These are phyloP conservation scores for Claviceps digitariae DNA, from an alignment of 2,329 filamentous ascomycete species.

Conservation along the genomic window DNA sequence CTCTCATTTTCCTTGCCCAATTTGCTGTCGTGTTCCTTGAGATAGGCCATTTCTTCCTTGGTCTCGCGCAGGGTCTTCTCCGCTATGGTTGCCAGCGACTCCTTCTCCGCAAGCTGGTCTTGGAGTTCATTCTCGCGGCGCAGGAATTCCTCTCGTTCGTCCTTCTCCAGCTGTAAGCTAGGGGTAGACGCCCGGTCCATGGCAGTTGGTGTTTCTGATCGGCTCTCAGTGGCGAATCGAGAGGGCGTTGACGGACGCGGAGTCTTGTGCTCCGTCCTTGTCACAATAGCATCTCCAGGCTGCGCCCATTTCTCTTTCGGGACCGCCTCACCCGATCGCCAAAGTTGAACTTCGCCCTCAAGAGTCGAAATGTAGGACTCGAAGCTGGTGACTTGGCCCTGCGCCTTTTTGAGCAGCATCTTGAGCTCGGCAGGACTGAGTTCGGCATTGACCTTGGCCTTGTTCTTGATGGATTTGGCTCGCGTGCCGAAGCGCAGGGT, in stretches of 20 bases:
- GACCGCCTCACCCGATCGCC: constrained; percentile 79
- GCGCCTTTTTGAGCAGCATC: constrained; percentile 79
- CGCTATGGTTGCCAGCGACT: constrained; percentile 62
- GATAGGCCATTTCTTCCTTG: constrained; percentile 70
- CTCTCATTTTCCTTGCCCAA: constrained; percentile 83
- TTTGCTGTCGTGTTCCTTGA: constrained; percentile 77
- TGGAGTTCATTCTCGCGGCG: constrained; percentile 93
- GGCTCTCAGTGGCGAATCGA: constrained; percentile 39
- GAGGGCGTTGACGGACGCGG: constrained; percentile 40
- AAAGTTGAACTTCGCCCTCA: constrained; percentile 72
- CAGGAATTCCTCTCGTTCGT: constrained; percentile 92
- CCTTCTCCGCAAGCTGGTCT: constrained; percentile 88
- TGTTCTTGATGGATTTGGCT: constrained; percentile 99
- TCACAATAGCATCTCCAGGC: constrained; percentile 35
- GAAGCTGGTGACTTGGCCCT: constrained; percentile 77
- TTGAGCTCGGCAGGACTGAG: constrained; percentile 94
- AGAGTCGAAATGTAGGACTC: constrained; percentile 73
- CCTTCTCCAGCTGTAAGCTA: constrained; percentile 79
- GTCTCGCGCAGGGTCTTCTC: constrained; percentile 73
- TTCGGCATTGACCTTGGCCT: constrained; percentile 98
- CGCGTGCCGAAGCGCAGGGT: constrained; percentile 90
- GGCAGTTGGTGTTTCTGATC: constrained; percentile 48
- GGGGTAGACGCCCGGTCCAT: constrained; percentile 81
- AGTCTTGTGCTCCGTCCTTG: constrained; percentile 29
- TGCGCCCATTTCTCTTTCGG: constrained; percentile 81